Percentiles rank a stretch among this genome's conserved stretches.
phyloP scores from a whole-genome alignment of 805 yeast genomes.

The Diddensiella santjacobensis region DNA sequence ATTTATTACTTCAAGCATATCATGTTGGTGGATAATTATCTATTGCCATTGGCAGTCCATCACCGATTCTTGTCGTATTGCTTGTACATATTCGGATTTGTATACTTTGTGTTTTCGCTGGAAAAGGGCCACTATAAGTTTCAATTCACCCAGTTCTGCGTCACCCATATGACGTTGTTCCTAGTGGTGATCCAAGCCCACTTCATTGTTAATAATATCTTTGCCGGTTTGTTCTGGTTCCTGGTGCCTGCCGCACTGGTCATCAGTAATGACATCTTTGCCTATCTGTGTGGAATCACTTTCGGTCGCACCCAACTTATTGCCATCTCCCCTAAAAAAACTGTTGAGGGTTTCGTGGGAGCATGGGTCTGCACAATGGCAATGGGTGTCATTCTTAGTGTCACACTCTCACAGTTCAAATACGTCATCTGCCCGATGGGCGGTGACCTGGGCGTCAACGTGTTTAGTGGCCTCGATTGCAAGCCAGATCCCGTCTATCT shows the following conservation, averaged over 20 bases:
- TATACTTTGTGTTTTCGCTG: slow-evolving; percentile 82
- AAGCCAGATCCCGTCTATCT: slow-evolving; percentile 86
- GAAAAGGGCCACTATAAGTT: slow-evolving; percentile 85
- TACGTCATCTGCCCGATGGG: slow-evolving; percentile 87
- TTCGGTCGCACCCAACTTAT: slow-evolving; percentile 91
- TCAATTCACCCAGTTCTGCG: slow-evolving; percentile 91
- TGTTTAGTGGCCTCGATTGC: slow-evolving; percentile 64
- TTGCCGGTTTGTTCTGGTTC: slow-evolving; percentile 93
- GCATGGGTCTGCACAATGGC: slow-evolving; percentile 93
- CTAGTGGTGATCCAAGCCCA: slow-evolving; percentile 93
- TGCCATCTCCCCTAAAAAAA: slow-evolving; percentile 92
- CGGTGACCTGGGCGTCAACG: slow-evolving; percentile 51
- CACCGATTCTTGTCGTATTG: slow-evolving; percentile 83
- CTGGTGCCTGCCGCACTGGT: slow-evolving; percentile 87
- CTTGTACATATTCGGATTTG: slow-evolving; percentile 80
- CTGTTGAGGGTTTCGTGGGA: slow-evolving; percentile 95
- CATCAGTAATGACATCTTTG: slow-evolving; percentile 91
- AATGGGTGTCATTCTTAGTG: slow-evolving; percentile 64
- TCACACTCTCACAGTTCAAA: slow-evolving; percentile 57
- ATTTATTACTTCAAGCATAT: slow-evolving; percentile 59
- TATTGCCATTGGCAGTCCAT: slow-evolving; percentile 62
- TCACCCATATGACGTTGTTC: slow-evolving; percentile 89
- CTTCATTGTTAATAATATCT: slow-evolving; percentile 81
- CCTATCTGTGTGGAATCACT: slow-evolving; percentile 94
- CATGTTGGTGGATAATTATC: slow-evolving; percentile 48